Percentiles rank a stretch among this genome's conserved stretches.
These are phyloP conservation scores for Coemansia sp. DNA, from an alignment of 371 early-diverging fungal species.

Conservation along the genomic window DNA sequence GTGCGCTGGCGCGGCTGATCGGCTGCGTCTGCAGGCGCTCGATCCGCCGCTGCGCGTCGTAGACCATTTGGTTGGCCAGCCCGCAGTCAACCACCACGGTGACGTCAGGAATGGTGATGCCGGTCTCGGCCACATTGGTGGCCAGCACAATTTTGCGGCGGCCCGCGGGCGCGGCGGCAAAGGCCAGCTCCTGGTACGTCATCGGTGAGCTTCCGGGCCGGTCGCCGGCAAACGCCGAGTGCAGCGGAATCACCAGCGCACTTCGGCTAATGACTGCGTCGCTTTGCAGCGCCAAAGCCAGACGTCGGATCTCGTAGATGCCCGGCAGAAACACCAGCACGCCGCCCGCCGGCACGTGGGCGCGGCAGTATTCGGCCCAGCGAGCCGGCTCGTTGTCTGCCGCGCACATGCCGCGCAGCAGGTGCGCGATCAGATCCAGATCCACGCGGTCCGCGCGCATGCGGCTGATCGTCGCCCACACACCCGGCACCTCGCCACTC, in stretches of 20 bases:
- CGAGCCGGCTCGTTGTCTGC: not conserved
- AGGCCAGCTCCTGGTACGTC: slow-evolving; percentile 65
- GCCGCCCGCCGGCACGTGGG: slow-evolving; percentile 39
- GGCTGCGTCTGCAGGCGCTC: slow-evolving; percentile 67
- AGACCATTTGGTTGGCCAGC: slow-evolving; percentile 75
- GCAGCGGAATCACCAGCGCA: slow-evolving; percentile 56
- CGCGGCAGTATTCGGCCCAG: not conserved
- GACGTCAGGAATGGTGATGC: slow-evolving; percentile 93
- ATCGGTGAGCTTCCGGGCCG: slow-evolving; percentile 69
- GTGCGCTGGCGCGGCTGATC: slow-evolving; percentile 79
- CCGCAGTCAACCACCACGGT: slow-evolving; percentile 94
- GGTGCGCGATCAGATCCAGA: slow-evolving; percentile 23
- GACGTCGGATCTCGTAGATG: slow-evolving; percentile 68
- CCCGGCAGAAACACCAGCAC: slow-evolving; percentile 89
- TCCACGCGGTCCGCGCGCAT: slow-evolving; percentile 36
- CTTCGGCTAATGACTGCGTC: slow-evolving; percentile 9
- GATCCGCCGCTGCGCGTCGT: slow-evolving; percentile 67
- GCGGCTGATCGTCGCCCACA: not conserved
- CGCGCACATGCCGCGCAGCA: slow-evolving; percentile 17
- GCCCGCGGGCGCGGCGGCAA: slow-evolving; percentile 60
- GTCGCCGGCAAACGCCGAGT: slow-evolving; percentile 73
- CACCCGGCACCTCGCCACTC: not conserved
- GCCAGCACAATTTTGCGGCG: slow-evolving; percentile 83
- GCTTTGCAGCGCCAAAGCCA: slow-evolving; percentile 11
- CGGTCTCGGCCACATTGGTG: slow-evolving; percentile 95